These are phyloP conservation scores for Blakeslea trispora DNA, from an alignment of 371 early-diverging fungal genomes.

Conservation along the genomic window DNA sequence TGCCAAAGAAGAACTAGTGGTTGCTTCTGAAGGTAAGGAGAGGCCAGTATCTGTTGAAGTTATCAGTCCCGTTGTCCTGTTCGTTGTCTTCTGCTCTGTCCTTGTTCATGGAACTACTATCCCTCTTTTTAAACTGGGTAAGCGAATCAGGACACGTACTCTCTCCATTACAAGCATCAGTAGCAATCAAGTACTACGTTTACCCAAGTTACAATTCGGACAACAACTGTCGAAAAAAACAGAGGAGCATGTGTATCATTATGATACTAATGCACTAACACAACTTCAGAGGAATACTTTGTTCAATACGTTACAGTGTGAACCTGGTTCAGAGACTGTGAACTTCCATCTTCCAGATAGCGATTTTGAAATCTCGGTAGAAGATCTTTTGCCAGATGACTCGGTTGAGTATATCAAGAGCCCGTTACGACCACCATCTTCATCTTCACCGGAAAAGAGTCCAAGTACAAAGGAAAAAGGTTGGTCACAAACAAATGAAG, in stretches of 20 bases:
- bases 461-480: background rate
- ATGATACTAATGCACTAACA: constrained; percentile 20
- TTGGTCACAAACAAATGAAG: too few species aligned
- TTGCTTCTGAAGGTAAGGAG: constrained; percentile 32
- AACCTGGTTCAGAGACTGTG: background rate
- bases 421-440: too few species aligned
- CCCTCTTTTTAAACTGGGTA: constrained; percentile 67
- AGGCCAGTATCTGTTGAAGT: constrained; percentile 31
- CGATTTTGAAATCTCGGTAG: constrained; percentile 28
- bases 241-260: constrained; percentile 7
- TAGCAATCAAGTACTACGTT: constrained; percentile 21
- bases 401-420: background rate
- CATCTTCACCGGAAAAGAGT: background rate
- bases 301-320: constrained; percentile 31
- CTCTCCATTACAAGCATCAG: constrained; percentile 39
- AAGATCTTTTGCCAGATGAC: constrained; percentile 36
- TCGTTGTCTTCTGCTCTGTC: constrained; percentile 78
- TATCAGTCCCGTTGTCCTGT: constrained; percentile 68
- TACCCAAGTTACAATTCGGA: constrained; percentile 32
- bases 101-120: constrained; percentile 86
- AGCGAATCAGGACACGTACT: constrained; percentile 42
- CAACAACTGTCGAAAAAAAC: constrained; percentile 8
- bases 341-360: background rate
- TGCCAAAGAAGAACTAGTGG: constrained; percentile 55
- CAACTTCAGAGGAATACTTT: constrained; percentile 38